Conservation (phyloP, 345 rosid genomes). For the Syzygium jambos region DNA sequence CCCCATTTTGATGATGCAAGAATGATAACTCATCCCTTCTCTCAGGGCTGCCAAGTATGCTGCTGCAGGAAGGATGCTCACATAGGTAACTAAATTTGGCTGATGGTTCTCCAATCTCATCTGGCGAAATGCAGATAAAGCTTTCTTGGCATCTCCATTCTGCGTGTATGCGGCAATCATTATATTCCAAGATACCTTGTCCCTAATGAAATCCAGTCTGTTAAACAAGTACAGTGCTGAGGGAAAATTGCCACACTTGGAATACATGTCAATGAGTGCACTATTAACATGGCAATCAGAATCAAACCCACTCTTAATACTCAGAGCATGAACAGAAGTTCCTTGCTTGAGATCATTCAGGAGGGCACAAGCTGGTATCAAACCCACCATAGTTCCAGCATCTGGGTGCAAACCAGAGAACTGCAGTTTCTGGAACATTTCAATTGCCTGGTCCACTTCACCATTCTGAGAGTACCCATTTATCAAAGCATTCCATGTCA, state of each 20-base stretch:
- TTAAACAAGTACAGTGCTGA: slow-evolving; percentile 35
- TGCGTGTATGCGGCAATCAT: slow-evolving; percentile 46
- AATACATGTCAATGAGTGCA: slow-evolving; percentile 51
- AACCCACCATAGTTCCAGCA: slow-evolving; percentile 47
- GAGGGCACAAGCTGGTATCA: slow-evolving; percentile 41
- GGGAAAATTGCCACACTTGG: slow-evolving; percentile 41
- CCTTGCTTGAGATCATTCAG: slow-evolving; percentile 28
- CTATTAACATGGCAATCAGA: slow-evolving; percentile 32
- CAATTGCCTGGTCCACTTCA: slow-evolving; percentile 21
- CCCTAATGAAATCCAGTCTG: slow-evolving; percentile 20
- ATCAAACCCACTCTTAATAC: slow-evolving; percentile 37
- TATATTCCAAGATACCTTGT: slow-evolving; percentile 48
- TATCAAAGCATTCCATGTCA: slow-evolving; percentile 50
- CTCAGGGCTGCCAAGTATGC: slow-evolving; percentile 26
- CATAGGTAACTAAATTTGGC: slow-evolving; percentile 37
- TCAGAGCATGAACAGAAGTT: slow-evolving; percentile 28
- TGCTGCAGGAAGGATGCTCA: slow-evolving; percentile 40
- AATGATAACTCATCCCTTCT: slow-evolving; percentile 46
- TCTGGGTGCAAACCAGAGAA: slow-evolving; percentile 27
- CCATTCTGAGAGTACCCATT: slow-evolving; percentile 40
- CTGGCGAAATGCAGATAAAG: slow-evolving; percentile 27
- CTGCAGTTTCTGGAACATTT: slow-evolving; percentile 27
- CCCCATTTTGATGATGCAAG: slow-evolving; percentile 34
- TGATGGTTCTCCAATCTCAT: slow-evolving; percentile 34
- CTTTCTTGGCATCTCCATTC: slow-evolving; percentile 40